phyloP scores from a whole-genome alignment of 495 filamentous ascomycete species.

The Xanthoparmelia taractica region DNA sequence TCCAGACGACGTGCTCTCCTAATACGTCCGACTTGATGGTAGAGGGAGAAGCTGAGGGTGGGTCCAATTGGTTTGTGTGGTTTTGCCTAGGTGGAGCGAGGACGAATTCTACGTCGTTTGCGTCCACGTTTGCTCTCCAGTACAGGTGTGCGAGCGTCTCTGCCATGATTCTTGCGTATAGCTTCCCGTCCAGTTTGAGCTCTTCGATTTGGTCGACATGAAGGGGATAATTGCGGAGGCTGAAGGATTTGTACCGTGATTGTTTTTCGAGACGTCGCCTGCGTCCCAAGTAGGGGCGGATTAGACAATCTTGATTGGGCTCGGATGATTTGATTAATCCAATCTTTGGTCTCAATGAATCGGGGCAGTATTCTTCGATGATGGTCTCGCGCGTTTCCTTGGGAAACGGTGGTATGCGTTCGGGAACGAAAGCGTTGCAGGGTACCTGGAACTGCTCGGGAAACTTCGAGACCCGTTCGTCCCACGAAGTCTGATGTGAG shows the following conservation, averaged over 20 bases:
- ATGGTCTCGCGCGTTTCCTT: slow-evolving; percentile 27
- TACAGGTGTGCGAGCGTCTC: background rate
- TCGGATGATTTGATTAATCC: slow-evolving; percentile 30
- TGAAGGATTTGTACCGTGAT: slow-evolving; percentile 28
- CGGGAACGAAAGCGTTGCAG: slow-evolving; percentile 35
- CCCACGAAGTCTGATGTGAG: slow-evolving; percentile 32
- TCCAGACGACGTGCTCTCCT: background rate
- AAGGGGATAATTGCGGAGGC: slow-evolving; percentile 42
- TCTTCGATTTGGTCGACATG: slow-evolving; percentile 43
- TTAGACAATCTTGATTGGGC: slow-evolving; percentile 37
- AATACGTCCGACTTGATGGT: background rate
- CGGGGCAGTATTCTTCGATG: slow-evolving; percentile 32
- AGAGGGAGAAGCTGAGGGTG: background rate
- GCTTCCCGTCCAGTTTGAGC: slow-evolving; percentile 26
- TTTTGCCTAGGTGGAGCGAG: background rate
- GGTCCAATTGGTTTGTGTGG: background rate
- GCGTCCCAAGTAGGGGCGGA: slow-evolving; percentile 42
- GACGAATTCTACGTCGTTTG: background rate
- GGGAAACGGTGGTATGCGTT: slow-evolving; percentile 38
- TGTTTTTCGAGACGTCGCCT: slow-evolving; percentile 19
- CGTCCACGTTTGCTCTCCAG: background rate
- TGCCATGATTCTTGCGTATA: background rate
- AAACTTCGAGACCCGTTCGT: slow-evolving; percentile 26
- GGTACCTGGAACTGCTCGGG: slow-evolving; percentile 27
- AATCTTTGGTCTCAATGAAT: slow-evolving; percentile 13